Base-by-base conservation (phyloP, 371 early-diverging fungal species). In the Mucor velutinosus region DNA sequence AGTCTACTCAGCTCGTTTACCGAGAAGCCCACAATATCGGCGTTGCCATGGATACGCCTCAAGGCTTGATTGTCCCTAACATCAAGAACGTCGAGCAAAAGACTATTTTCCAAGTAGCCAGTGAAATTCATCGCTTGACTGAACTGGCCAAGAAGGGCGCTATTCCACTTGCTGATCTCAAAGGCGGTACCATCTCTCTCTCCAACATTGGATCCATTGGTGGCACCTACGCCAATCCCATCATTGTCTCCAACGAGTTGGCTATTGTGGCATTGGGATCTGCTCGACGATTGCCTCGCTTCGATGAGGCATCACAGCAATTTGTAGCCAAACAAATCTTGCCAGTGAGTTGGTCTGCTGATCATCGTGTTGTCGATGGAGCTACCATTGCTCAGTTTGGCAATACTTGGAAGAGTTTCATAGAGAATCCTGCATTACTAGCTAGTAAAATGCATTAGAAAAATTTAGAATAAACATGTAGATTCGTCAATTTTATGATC, bases 341-440 rank as follows among this genome's bases (percentile, higher is more conserved):
- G 70, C 85, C 87, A 25, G 81, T 95, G 11, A 94, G 94, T 81
- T 96, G 93, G 90, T 88, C 92, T n/a, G 98, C 98, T 15, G 98
- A 98, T 76, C 98, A 98, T 79, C 87, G 98, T 30, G 91, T 98
- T 23, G 82, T 97, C 62, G 97, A 97, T 77, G 98, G 98, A 15
- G 98, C 97, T 6, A 96, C 97, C 0, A 85, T 97, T 64, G 97
- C 97, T 45, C 84, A 95, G 65, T 96, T 97, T 78, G 91, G 90
- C 11, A 81, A 84, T 59, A 72, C 77, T 15, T 97, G 94, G 95
- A 95, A 94, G 80, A 64, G 70, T 29, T 86, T 91, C 60, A 76
- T 97, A 32, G 97, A 97, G 80, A 86, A 94, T 62, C 93, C 94
- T 37, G 73, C 81, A 61, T 59, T 84, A 63, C 70, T 89, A 32